A percentile compares a stretch with the other conserved stretches of the same genome.
phyloP scores from a whole-genome alignment of 768 basidiomycete species.

The Daedaleopsis sinensis region DNA sequence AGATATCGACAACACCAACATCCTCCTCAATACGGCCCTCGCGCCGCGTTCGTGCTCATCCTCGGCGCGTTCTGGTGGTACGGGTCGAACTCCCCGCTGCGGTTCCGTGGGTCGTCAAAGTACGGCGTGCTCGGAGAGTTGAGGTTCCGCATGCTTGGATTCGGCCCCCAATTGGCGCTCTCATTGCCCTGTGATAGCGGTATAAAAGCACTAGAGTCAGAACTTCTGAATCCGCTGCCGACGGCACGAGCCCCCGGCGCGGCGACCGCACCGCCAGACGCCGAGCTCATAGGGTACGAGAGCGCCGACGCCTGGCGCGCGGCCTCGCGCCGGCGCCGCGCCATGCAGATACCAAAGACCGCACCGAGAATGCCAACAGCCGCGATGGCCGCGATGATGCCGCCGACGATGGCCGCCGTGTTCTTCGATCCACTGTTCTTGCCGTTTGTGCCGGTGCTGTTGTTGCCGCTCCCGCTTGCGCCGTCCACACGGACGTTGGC shows the following conservation, averaged over 20 bases:
- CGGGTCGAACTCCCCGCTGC: constrained; percentile 41
- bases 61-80: constrained; percentile 34
- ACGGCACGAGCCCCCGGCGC: constrained; percentile 27
- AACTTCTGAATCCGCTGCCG: constrained; percentile 43
- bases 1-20: neutral
- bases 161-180: constrained; percentile 53
- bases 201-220: constrained; percentile 71
- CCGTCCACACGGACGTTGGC: constrained; percentile 45
- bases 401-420: constrained; percentile 51
- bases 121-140: constrained; percentile 37
- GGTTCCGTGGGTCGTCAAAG: constrained; percentile 35
- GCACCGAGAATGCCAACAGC: constrained; percentile 54
- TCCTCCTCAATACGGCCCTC: constrained; percentile 16
- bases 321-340: constrained; percentile 52
- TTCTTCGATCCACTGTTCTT: constrained; percentile 28
- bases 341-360: constrained; percentile 52
- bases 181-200: constrained; percentile 68
- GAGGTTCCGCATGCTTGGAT: constrained; percentile 54
- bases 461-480: constrained; percentile 42
- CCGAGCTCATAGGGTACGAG: constrained; percentile 43
- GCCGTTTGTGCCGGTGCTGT: constrained; percentile 22
- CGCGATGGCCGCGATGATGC: constrained; percentile 55
- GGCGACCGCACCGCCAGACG: constrained; percentile 29
- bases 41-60: constrained; percentile 27
- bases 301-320: constrained; percentile 32